Evolutionary conservation across 164 flowering plant species (phyloP), one percentile per base, ranked within the genome.

Genomic region (Vitis rupestris): DNA sequence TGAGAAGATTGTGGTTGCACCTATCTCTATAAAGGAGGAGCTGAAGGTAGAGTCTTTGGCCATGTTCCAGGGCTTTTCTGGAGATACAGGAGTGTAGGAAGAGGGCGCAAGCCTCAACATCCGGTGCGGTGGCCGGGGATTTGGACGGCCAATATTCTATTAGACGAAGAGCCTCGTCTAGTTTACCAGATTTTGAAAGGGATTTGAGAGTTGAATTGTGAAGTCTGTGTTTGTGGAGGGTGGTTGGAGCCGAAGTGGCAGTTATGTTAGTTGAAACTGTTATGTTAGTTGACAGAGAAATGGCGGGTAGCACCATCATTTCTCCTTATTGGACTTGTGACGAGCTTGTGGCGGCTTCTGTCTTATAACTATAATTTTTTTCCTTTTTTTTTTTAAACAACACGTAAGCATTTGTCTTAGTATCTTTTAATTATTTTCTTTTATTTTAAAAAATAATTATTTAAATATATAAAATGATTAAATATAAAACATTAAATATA

Each of bases 81-180:
- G 81, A 70, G 16, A 84, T 81, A 56, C 81, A 78, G 59, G 80
- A 48, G 59, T 81, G 84, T 30, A 84, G 78, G 67, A 81, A 64
- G 59, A 59, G 37, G 14, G 78, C 53, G 65, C 62, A 79, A 50
- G 74, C 70, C 1, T 72, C 72, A 59, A 64, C 53, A 11, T 71
- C 53, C 11, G 51, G 29, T 15, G 47, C 59, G 50, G 59, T 49
- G 48, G 63, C 17, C 4, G 67, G 5, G n/a, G 55, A 16, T 50
- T 63, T 72, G 57, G 71, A 69, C 16, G 67, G 74, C 27, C 67
- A 66, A 15, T 73, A 65, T 63, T 78, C 80, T 31, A 82, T 70
- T 48, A 75, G 48, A 51, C 65, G 70, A 27, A 83, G 70, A 30
- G 86, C 81, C 6, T 80, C 82, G 2, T 76, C 74, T 9, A 82